Percentiles rank a stretch among this genome's conserved stretches.
These are phyloP conservation scores for Ambrosia trifida DNA, from an alignment of 129 eudicot species.

Conservation along the genomic window DNA sequence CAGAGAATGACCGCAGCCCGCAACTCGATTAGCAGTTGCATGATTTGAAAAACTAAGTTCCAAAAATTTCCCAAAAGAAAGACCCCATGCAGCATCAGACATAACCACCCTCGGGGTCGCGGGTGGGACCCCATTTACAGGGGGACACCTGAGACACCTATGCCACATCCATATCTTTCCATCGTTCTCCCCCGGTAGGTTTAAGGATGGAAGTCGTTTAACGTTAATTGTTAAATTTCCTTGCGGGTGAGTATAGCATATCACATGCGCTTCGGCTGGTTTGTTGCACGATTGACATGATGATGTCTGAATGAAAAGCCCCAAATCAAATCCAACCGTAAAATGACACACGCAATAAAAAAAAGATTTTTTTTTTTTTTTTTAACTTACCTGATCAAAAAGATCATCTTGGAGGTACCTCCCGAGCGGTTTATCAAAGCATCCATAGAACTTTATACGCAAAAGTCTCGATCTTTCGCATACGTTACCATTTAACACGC, in stretches of 20 bases:
- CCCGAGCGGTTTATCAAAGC: slow-evolving; percentile 95
- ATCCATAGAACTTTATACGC: slow-evolving; percentile 84
- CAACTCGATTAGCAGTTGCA: slow-evolving; percentile 89
- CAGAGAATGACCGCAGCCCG: slow-evolving; percentile 92
- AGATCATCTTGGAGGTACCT: slow-evolving; percentile 86
- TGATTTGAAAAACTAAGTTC: slow-evolving; percentile 96
- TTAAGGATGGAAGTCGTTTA: slow-evolving; percentile 57
- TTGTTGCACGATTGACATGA: slow-evolving; percentile 72
- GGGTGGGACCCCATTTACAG: slow-evolving; percentile 72
- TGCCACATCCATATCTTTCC: slow-evolving; percentile 99
- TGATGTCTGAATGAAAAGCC: slow-evolving; percentile 49
- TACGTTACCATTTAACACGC: slow-evolving; percentile 71
- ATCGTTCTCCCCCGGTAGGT: slow-evolving; percentile 79
- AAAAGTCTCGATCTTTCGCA: slow-evolving; percentile 93
- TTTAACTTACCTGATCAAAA: slow-evolving; percentile 67
- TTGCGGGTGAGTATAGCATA: slow-evolving; percentile 86
- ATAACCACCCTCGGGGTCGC: slow-evolving; percentile 78
- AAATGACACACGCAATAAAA: not conserved
- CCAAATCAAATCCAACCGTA: slow-evolving; percentile 2
- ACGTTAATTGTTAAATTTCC: slow-evolving; percentile 87
- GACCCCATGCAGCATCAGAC: slow-evolving; percentile 99
- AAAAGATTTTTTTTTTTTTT: not conserved
- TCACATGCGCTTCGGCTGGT: slow-evolving; percentile 83
- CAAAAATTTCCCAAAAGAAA: slow-evolving; percentile 93
- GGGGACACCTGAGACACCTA: slow-evolving; percentile 83